Percentiles rank a stretch among this genome's conserved stretches.
phyloP scores from a whole-genome alignment of 177 flowering plant genomes.

The Vitis hybrid region DNA sequence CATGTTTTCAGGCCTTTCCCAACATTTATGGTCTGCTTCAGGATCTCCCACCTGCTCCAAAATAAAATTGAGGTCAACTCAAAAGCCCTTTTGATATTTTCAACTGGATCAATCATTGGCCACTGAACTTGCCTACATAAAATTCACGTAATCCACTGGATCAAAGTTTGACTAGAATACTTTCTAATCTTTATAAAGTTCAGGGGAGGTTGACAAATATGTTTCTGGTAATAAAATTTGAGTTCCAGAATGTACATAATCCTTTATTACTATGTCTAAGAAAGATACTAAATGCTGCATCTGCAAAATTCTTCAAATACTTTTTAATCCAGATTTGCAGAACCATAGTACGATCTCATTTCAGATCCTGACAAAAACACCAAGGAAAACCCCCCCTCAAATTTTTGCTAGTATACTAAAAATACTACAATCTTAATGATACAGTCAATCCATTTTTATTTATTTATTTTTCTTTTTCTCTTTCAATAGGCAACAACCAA shows the following conservation, averaged over 20 bases:
- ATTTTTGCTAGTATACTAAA: too few relatives aligned
- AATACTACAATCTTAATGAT: too few relatives aligned
- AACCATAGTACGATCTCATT: neutral
- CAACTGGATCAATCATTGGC: neutral
- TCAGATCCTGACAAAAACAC: neutral
- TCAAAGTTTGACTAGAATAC: neutral
- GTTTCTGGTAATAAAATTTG: too few relatives aligned
- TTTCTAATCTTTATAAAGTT: neutral
- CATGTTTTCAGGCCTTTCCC: conserved; percentile 94
- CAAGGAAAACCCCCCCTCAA: too few relatives aligned
- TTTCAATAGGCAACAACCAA: too few relatives aligned
- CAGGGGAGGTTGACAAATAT: too few relatives aligned
- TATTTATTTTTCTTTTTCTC: too few relatives aligned
- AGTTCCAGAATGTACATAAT: neutral
- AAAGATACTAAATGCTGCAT: neutral
- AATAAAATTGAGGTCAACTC: neutral
- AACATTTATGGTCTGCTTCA: conserved; percentile 72
- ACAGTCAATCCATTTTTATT: too few relatives aligned
- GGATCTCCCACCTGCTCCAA: conserved; percentile 81
- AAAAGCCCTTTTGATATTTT: neutral
- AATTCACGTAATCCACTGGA: too few relatives aligned
- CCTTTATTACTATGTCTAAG: neutral
- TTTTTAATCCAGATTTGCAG: neutral
- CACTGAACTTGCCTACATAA: neutral
- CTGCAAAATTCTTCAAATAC: neutral